A percentile compares a stretch with the other conserved stretches of the same genome.
These are phyloP conservation scores for Chlorella sp. DNA, from an alignment of 139 green algal species.

Conservation along the genomic window DNA sequence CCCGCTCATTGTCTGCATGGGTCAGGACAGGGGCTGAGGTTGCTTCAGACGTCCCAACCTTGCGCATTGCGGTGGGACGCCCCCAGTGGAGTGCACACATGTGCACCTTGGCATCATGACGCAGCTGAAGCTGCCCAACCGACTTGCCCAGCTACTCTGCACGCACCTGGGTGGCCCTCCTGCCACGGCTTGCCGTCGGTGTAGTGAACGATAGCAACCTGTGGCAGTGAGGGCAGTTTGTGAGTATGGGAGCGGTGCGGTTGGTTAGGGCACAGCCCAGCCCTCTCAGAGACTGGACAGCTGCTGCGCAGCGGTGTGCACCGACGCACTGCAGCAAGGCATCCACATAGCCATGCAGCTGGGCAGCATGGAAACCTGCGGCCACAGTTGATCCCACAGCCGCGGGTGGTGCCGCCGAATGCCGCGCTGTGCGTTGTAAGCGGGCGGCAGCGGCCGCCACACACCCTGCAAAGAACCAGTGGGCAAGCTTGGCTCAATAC, in stretches of 20 bases:
- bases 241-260: too few species aligned
- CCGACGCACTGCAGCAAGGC: not conserved
- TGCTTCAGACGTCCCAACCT: too few species aligned
- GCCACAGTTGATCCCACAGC: not conserved
- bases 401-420: constrained; percentile 14
- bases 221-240: too few species aligned
- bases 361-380: not conserved
- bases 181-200: constrained; percentile 28
- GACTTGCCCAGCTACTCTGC: not conserved
- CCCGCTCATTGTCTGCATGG: not conserved
- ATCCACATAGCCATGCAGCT: not conserved
- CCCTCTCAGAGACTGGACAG: too few species aligned
- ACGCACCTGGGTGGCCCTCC: not conserved
- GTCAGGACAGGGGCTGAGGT: too few species aligned
- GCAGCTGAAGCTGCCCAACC: not conserved
- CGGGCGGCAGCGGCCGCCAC: constrained; percentile 7
- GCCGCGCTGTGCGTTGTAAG: constrained; percentile 20
- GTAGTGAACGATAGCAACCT: constrained; percentile 1
- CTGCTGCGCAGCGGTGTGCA: not conserved
- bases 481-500: too few species aligned
- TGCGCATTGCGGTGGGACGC: too few species aligned
- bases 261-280: too few species aligned
- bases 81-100: too few species aligned
- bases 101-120: too few species aligned
- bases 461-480: not conserved